Base-by-base conservation (phyloP, 768 basidiomycete species). In the Lactifluus pinguis region DNA sequence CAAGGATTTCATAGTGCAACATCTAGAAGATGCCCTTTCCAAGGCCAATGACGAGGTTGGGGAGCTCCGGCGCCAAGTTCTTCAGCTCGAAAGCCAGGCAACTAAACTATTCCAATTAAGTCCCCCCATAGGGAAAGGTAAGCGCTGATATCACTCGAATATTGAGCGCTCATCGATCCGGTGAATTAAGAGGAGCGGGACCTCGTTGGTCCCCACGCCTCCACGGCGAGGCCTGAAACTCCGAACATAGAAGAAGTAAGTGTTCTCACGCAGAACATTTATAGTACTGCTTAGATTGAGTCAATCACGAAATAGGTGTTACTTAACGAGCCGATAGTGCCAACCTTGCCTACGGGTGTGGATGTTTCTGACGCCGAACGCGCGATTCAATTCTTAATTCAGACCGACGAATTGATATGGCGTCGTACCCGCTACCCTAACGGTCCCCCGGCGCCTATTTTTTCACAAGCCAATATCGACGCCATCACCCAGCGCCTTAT, bases 341-440 rank as follows among this genome's bases (percentile, higher is more conserved):
- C 21, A n/a, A 45, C 41, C 8, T 17, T 17, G 25, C 38, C 36
- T 9, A 44, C 61, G 21, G 3, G 36, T n/a, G 8, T 39, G 39
- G 41, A 53, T 45, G 42, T 10, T 7, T 53, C 61, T 13, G 55
- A 63, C 29, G 6, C 53, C 36, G 52, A 67, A 44, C 65, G 55
- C 52, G 61, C 66, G 13, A 42, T 67, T 3, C 57, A 48, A 36
- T 66, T 67, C 49, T 45, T 67, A 17, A 45, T 53, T 21, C 47
- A 42, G 50, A 42, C 45, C 45, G 66, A 67, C 55, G 66, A 67
- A 56, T 55, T 67, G 32, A 61, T 67, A 3, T 67, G 66, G 66
- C 58, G 55, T 47, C 64, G 66, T 11, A 57, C 61, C 21, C 51
- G 55, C 49, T 63, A 64, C 52, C 57, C 65, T 13, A 47, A 53